Conservation (phyloP, 306 rosid species). For the Begonia peltatifolia region DNA sequence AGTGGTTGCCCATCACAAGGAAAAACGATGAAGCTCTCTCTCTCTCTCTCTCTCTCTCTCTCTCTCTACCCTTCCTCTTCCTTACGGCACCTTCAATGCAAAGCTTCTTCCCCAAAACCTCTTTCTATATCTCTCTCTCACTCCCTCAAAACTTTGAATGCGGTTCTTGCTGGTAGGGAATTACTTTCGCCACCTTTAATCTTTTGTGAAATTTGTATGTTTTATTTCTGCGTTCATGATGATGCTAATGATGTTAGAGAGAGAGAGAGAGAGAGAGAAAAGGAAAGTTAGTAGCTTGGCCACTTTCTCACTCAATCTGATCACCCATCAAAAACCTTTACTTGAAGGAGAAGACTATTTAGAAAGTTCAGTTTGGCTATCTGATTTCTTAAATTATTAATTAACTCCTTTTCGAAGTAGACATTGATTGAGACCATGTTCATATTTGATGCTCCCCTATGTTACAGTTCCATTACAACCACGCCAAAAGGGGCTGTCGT, state of each 20-base stretch:
- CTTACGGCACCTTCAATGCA: slow-evolving; percentile 7
- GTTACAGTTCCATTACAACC: no score
- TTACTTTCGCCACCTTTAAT: slow-evolving; percentile 47
- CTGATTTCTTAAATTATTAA: no score
- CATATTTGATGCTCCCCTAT: no score
- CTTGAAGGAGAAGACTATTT: slow-evolving; percentile 80
- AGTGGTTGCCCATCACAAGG: background rate
- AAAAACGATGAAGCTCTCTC: slow-evolving; percentile 3
- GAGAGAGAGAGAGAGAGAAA: slow-evolving; percentile 12
- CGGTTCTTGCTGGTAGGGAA: slow-evolving; percentile 27
- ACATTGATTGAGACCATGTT: no score
- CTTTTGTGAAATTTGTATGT: slow-evolving; percentile 46
- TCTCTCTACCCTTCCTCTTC: slow-evolving; percentile 21
- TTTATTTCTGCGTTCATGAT: slow-evolving; percentile 22
- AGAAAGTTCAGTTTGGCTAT: background rate
- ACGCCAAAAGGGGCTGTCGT: no score
- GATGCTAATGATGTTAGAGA: slow-evolving; percentile 36
- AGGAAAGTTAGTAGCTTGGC: slow-evolving; percentile 23
- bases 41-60: background rate
- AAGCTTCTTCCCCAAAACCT: slow-evolving; percentile 1
- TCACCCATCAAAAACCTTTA: slow-evolving; percentile 76
- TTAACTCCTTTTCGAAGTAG: no score
- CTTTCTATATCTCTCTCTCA: slow-evolving; percentile 7
- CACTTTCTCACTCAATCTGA: slow-evolving; percentile 84
- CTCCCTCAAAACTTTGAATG: slow-evolving; percentile 28